Conservation (phyloP, 805 yeast genomes). For the Candida krabiensis region DNA sequence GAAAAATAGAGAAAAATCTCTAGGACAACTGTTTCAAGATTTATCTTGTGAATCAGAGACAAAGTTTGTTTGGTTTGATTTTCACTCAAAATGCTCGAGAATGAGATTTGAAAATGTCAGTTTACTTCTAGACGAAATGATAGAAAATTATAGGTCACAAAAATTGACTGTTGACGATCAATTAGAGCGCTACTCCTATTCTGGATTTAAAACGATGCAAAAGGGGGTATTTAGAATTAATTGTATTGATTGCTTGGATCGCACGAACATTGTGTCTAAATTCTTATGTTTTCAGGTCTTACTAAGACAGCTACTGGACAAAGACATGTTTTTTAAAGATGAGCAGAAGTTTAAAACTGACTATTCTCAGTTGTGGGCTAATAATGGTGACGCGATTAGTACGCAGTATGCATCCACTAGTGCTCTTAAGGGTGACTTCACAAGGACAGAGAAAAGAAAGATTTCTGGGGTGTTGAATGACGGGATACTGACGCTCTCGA, state of each 20-base stretch:
- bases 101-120: constrained; percentile 41
- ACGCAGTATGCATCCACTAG: constrained; percentile 61
- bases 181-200: constrained; percentile 32
- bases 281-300: constrained; percentile 33
- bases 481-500: constrained; percentile 39
- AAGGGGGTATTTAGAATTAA: constrained; percentile 58
- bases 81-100: constrained; percentile 51
- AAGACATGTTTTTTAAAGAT: constrained; percentile 2
- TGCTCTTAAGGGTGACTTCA: constrained; percentile 51
- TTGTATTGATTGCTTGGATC: constrained; percentile 64
- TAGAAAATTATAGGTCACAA: constrained; percentile 10
- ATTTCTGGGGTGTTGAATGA: constrained; percentile 43
- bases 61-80: constrained; percentile 59
- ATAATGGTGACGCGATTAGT: constrained; percentile 66
- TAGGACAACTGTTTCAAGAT: constrained; percentile 41
- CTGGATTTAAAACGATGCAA: constrained; percentile 37
- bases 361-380: constrained; percentile 56
- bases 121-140: constrained; percentile 28
- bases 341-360: constrained; percentile 19
- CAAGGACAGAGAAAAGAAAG: constrained; percentile 42
- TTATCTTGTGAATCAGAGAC: constrained; percentile 36
- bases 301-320: constrained; percentile 25
- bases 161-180: constrained; percentile 16
- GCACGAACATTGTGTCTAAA: constrained; percentile 56
- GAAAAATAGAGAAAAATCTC: constrained; percentile 28